phyloP scores from a whole-genome alignment of 2,329 filamentous ascomycete genomes.

The Clarireedia monteithiana region DNA sequence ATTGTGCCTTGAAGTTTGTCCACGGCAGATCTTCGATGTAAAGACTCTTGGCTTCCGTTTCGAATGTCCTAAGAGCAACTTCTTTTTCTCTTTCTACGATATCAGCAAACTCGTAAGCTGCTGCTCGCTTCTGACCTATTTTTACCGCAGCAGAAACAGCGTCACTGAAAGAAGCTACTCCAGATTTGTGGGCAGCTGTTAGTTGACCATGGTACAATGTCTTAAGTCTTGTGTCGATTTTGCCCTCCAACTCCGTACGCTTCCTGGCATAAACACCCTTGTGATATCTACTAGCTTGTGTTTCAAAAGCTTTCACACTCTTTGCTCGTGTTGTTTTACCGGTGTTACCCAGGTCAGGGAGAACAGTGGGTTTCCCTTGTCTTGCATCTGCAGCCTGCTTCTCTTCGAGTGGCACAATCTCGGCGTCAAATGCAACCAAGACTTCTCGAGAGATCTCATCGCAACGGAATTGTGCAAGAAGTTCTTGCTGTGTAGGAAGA shows the following conservation, averaged over 20 bases:
- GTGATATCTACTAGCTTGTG: slow-evolving; percentile 88
- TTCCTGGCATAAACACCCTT: slow-evolving; percentile 91
- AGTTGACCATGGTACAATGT: slow-evolving; percentile 83
- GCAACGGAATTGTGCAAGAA: slow-evolving; percentile 93
- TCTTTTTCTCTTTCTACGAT: slow-evolving; percentile 82
- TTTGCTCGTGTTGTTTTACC: slow-evolving; percentile 67
- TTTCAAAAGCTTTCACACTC: slow-evolving; percentile 77
- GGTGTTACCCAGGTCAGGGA: slow-evolving; percentile 64
- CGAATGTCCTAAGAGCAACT: slow-evolving; percentile 66
- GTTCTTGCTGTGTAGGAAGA: slow-evolving; percentile 90
- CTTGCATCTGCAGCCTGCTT: slow-evolving; percentile 69
- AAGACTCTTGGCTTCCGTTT: slow-evolving; percentile 65
- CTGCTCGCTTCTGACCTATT: slow-evolving; percentile 83
- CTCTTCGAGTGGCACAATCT: slow-evolving; percentile 79
- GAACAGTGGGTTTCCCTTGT: slow-evolving; percentile 63
- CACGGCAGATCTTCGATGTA: slow-evolving; percentile 74
- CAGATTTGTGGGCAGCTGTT: slow-evolving; percentile 78
- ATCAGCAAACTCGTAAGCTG: slow-evolving; percentile 87
- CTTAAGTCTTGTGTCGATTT: slow-evolving; percentile 85
- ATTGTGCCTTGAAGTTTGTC: slow-evolving; percentile 80
- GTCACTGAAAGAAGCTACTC: slow-evolving; percentile 76
- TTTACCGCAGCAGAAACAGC: slow-evolving; percentile 85
- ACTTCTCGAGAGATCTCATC: slow-evolving; percentile 94
- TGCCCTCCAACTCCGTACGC: slow-evolving; percentile 72
- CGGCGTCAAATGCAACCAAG: slow-evolving; percentile 70